Base-by-base conservation (phyloP, 495 filamentous ascomycete species). In the Immersiella caudata region DNA sequence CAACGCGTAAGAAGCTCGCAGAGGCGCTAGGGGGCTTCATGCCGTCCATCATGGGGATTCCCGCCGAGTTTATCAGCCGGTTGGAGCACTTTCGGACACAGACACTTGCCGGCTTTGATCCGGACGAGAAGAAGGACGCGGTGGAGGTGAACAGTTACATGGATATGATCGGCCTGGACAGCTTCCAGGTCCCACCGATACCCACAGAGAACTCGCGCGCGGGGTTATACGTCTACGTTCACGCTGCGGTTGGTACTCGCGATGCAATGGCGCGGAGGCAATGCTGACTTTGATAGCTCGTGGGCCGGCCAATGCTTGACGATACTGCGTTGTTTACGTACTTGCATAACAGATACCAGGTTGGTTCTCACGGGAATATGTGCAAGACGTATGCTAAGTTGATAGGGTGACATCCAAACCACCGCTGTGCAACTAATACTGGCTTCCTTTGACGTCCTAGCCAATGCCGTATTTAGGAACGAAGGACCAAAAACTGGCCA, bases 161-260 rank as follows among this genome's bases (percentile, higher is more conserved):
- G 73, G 82, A 85, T 57, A 81, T 82, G 50, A 80, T 86, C 67
- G 80, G 75, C n/a, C 65, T 85, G 36, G 83, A 83, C 74, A 89
- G 72, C 71, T 81, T 78, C 73, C 84, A 72, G 73, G 75, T 95
- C 1, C 81, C 88, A 26, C 90, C 93, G 69, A 77, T 90, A 5
- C 89, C 90, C 0, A 79, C 83, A 6, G 79, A 90, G 12, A 91
- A 93, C 75, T 90, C 93, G n/a, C 86, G 94, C 80, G 94, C 93
- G 60, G 93, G 92, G 55, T 81, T 98, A 69, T 98, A 94, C 76
- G 83, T 97, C n/a, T 97, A 94, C 75, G 81, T 99, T 33, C 93
- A 93, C 75, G 88, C 93, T 56, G 84, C 91, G 80, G 91, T 97
- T 81, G 74, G 84, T 75, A n/a, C 12, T 18, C 29, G 25, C 49